Conservation (phyloP, 371 early-diverging fungal genomes). For the Mortierella polycephala region DNA sequence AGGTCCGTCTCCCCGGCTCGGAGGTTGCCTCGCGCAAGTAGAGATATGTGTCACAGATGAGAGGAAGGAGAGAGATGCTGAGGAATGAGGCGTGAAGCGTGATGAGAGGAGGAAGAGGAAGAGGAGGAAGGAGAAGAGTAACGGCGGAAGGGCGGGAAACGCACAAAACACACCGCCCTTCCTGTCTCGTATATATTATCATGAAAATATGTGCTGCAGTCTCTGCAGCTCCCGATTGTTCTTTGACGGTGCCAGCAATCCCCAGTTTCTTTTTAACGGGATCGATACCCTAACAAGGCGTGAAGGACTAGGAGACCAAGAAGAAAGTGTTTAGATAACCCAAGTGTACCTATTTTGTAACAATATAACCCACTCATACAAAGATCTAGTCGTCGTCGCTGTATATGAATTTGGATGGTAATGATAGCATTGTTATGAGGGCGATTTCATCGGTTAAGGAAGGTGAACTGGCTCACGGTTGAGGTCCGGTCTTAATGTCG, state of each 20-base stretch:
- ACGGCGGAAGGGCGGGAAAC: conserved; percentile 41
- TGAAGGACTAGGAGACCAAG: conserved; percentile 17
- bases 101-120: neutral
- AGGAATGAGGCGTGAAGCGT: neutral
- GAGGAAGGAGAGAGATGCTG: neutral
- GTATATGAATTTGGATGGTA: too few relatives aligned
- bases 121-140: neutral
- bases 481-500: too few relatives aligned
- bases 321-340: conserved; percentile 43
- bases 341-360: conserved; percentile 44
- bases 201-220: conserved; percentile 53
- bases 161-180: conserved; percentile 52
- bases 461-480: too few relatives aligned
- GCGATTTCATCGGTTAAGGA: too few relatives aligned
- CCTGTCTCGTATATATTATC: conserved; percentile 30
- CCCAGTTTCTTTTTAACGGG: neutral
- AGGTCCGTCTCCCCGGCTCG: conserved; percentile 37
- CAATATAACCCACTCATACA: conserved; percentile 1
- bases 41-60: neutral
- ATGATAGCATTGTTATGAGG: too few relatives aligned
- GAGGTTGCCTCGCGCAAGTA: conserved; percentile 36
- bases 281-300: neutral
- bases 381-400: neutral
- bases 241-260: neutral
- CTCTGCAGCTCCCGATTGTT: neutral